These are phyloP conservation scores for Funneliformis caledonium DNA, from an alignment of 371 early-diverging fungal species.

Conservation along the genomic window DNA sequence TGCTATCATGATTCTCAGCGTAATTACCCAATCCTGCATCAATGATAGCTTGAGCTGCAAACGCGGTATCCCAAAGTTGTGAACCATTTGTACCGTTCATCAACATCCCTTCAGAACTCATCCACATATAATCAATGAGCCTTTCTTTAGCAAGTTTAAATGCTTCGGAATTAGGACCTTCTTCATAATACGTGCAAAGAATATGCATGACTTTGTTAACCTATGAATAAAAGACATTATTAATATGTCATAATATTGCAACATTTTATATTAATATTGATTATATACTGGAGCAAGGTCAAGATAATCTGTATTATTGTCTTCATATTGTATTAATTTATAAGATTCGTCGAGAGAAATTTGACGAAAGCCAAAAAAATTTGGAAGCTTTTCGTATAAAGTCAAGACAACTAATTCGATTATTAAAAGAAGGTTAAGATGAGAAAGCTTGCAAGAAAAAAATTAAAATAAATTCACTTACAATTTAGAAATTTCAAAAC, in stretches of 20 bases:
- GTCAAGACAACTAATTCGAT: slow-evolving; percentile 55
- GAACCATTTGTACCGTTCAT: slow-evolving; percentile 98
- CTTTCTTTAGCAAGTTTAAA: slow-evolving; percentile 79
- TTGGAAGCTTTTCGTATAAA: slow-evolving; percentile 65
- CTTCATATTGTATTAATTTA: slow-evolving; percentile 85
- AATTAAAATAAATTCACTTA: slow-evolving; percentile 41
- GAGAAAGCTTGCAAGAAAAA: background rate
- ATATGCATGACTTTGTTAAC: slow-evolving; percentile 94
- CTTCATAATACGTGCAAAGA: slow-evolving; percentile 80
- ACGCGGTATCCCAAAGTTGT: slow-evolving; percentile 96
- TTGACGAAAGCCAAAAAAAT: slow-evolving; percentile 62
- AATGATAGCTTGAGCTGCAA: slow-evolving; percentile 80
- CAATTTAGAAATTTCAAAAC: slow-evolving; percentile 79
- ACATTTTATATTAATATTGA: background rate
- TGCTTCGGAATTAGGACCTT: slow-evolving; percentile 82
- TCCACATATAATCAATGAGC: slow-evolving; percentile 87
- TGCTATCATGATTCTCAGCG: slow-evolving; percentile 66
- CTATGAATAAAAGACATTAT: slow-evolving; percentile 32
- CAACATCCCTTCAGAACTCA: slow-evolving; percentile 91
- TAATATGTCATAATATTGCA: background rate
- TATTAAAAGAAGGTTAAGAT: background rate
- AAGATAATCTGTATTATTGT: slow-evolving; percentile 86
- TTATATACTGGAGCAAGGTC: slow-evolving; percentile 81
- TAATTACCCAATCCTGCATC: slow-evolving; percentile 77
- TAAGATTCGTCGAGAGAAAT: slow-evolving; percentile 76